A percentile compares a stretch with the other conserved stretches of the same genome.
These are phyloP conservation scores for Debaryomyces singareniensis DNA, from an alignment of 1,139 yeast species.

Conservation along the genomic window DNA sequence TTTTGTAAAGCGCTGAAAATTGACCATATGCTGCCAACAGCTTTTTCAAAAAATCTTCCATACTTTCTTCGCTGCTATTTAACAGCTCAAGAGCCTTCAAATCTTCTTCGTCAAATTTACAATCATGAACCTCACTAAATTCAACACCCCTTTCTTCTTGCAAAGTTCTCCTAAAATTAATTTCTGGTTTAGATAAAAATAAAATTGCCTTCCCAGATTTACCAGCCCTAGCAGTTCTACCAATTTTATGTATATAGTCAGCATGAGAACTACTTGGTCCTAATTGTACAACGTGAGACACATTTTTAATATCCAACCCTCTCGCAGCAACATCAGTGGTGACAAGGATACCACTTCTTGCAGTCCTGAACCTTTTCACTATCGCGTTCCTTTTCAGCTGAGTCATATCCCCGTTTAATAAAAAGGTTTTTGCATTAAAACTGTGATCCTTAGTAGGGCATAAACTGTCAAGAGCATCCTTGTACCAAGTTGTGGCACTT, in stretches of 20 bases:
- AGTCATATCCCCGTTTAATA: slow-evolving; percentile 62
- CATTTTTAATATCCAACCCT: slow-evolving; percentile 90
- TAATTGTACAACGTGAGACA: slow-evolving; percentile 74
- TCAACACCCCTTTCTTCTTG: slow-evolving; percentile 40
- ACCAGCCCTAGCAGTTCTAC: slow-evolving; percentile 96
- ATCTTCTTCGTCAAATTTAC: slow-evolving; percentile 9
- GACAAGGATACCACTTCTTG: slow-evolving; percentile 52
- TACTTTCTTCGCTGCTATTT: slow-evolving; percentile 7
- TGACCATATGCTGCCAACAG: slow-evolving; percentile 29
- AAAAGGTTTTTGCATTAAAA: slow-evolving; percentile 7
- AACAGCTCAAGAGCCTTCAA: slow-evolving; percentile 9
- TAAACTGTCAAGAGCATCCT: slow-evolving; percentile 10
- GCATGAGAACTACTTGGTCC: slow-evolving; percentile 70
- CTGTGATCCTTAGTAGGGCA: slow-evolving; percentile 8
- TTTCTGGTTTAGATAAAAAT: slow-evolving; percentile 44
- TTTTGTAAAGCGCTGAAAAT: slow-evolving; percentile 19
- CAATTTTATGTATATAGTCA: slow-evolving; percentile 86
- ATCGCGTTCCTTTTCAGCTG: slow-evolving; percentile 59
- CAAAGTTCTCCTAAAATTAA: slow-evolving; percentile 40
- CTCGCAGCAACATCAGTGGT: slow-evolving; percentile 95
- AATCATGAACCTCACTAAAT: slow-evolving; percentile 29
- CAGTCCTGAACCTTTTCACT: slow-evolving; percentile 48
- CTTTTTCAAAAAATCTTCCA: slow-evolving; percentile 18
- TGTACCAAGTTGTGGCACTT: slow-evolving; percentile 49
- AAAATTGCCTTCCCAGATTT: slow-evolving; percentile 61